Base-by-base conservation (phyloP, 2,329 filamentous ascomycete genomes). In the Cytospora schulzeri region DNA sequence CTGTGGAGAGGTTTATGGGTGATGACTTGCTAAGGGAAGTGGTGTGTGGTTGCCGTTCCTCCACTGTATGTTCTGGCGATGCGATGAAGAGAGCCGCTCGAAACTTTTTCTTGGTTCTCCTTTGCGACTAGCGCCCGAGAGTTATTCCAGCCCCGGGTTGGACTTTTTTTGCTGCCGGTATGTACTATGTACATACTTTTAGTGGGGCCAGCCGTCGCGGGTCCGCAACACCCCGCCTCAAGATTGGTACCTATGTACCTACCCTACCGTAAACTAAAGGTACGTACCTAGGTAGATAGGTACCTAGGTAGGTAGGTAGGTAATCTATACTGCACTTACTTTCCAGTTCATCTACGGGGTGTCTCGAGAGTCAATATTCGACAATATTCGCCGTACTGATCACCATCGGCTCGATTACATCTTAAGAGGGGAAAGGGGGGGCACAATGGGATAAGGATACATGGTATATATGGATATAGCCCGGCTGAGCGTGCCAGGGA, bases 101-200 rank as follows among this genome's bases (percentile, higher is more conserved):
- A 65, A 65, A 62, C 45, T 48, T 62, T 65, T 65, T 65, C 58
- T 52, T 65, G 31, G 6, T 53, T 31, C 60, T 52, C 31, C 50
- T 58, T 57, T 63, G n/a, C 41, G 45, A 51, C 63, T 65, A 65
- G 63, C 58, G 48, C 45, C 63, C 63, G 63, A 62, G 22, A 48
- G 63, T 65, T 65, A 41, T 65, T 65, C 63, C 63, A 65, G 63
- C 63, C 59, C 62, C 58, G 63, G 33, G 60, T n/a, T 51, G 60
- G 60, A 31, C 15, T 51, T 4, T 17, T 17, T 24, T 22, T 24
- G n/a, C 45, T 19, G n/a, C 9, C 22, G n/a, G n/a, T 3, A 12
- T 22, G 45, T 22, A 48, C n/a, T 14, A 4, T 14, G n/a, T 48
- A 48, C 41, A 45, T 45, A 11, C 8, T 45, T 19, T 4, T 14